Evolutionary conservation across 1,139 yeast genomes (phyloP).

Genomic region (Hyphopichia fennica): DNA sequence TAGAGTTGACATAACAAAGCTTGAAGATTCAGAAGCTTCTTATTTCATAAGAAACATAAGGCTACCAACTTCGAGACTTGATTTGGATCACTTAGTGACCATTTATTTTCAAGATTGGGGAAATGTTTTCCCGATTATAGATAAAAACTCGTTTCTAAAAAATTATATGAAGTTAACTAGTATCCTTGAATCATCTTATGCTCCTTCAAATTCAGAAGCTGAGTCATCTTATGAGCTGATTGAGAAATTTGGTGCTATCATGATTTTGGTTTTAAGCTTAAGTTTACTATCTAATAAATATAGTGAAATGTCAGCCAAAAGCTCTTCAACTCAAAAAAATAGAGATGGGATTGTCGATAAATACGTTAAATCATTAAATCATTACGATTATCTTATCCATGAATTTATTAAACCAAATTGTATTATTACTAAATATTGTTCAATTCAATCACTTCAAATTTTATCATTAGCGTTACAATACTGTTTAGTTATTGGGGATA

Average conservation of each 20-base stretch:
- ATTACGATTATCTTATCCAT: slow-evolving; percentile 52
- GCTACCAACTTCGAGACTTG: slow-evolving; percentile 53
- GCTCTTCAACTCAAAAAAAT: not conserved
- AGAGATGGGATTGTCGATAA: slow-evolving; percentile 14
- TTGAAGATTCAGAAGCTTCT: slow-evolving; percentile 36
- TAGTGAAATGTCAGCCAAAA: slow-evolving; percentile 15
- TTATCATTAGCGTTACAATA: slow-evolving; percentile 68
- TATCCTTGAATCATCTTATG: slow-evolving; percentile 32
- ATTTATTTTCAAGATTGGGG: slow-evolving; percentile 82
- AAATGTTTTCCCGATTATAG: slow-evolving; percentile 63
- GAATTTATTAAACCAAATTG: slow-evolving; percentile 55
- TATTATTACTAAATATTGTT: slow-evolving; percentile 53
- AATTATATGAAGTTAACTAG: slow-evolving; percentile 52
- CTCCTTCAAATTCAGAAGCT: slow-evolving; percentile 7
- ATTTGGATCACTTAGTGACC: slow-evolving; percentile 56
- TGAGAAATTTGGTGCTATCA: slow-evolving; percentile 62
- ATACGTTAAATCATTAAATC: slow-evolving; percentile 30
- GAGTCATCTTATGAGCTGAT: slow-evolving; percentile 29
- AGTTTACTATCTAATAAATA: slow-evolving; percentile 49
- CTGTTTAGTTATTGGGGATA: slow-evolving; percentile 72
- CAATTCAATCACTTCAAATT: slow-evolving; percentile 70
- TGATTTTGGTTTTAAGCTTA: slow-evolving; percentile 58
- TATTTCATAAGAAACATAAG: slow-evolving; percentile 44
- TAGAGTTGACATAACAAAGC: slow-evolving; percentile 24
- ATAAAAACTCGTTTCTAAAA: slow-evolving; percentile 60